Evolutionary conservation across 2,329 filamentous ascomycete species (phyloP), one percentile per base, ranked within the genome.

Genomic region (Mollisiaceae sp.): DNA sequence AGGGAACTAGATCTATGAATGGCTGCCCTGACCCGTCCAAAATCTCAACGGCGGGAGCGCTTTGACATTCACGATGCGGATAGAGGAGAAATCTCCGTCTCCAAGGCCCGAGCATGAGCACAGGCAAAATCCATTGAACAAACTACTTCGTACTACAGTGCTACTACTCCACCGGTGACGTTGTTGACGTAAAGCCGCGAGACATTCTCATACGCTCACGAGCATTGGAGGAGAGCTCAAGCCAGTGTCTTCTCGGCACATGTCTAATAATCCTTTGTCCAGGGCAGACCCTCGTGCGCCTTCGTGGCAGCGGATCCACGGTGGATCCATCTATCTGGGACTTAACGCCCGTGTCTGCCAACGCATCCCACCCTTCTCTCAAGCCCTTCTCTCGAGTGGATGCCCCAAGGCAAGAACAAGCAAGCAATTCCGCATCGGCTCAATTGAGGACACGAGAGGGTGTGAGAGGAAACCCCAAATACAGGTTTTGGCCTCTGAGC

Each of bases 41-140:
- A 62, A 50, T 45, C 59, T 65, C 60, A 68, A 69, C 60, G 64
- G 67, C 68, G 56, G 59, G 55, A 45, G 55, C 68, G 64, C 66
- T 63, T 67, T 65, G 64, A 69, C 63, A 39, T 54, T 52, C 57
- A 64, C 59, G 50, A 55, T 55, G 36, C 39, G 35, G 35, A 43
- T 62, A 24, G 47, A 41, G 35, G 43, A 62, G 45, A 63, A 60
- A 56, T 62, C 58, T 60, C 63, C 61, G 56, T 56, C 36, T 59
- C 45, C 43, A 62, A 47, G 38, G 24, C 52, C 57, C 38, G 56
- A 55, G 41, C 60, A 63, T 52, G 56, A 59, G 47, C 64, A 65
- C 60, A 63, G 57, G 64, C 64, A 63, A 58, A 66, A 63, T 57
- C 20, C 38, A 65, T 57, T 59, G 50, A 52, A 66, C 62, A 62